These are phyloP conservation scores for Solanum sejunctum DNA, from an alignment of 257 asterid species.

Conservation along the genomic window DNA sequence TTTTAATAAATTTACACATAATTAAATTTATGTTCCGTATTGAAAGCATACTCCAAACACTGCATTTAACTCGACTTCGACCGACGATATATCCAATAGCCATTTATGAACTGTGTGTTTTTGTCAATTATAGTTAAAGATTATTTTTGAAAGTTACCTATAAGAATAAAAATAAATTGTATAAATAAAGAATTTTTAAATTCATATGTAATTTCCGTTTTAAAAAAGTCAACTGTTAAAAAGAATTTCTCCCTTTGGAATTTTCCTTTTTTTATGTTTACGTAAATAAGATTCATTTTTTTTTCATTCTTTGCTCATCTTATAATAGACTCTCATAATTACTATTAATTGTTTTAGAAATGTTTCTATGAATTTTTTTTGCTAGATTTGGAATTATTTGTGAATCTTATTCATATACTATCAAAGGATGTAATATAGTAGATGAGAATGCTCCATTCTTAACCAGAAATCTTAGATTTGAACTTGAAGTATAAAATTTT, in stretches of 20 bases:
- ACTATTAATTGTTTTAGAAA: not conserved
- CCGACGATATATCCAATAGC: not conserved
- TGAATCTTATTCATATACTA: not conserved
- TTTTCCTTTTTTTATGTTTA: not conserved
- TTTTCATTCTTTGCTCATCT: not conserved
- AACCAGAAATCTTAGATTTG: no score
- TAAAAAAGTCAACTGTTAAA: not conserved
- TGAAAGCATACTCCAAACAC: not conserved
- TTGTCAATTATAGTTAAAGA: not conserved
- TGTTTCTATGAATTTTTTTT: not conserved
- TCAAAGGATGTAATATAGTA: no score
- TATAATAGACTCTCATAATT: not conserved
- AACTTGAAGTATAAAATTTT: no score
- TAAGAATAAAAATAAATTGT: not conserved
- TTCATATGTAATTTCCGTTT: not conserved
- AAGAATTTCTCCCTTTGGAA: not conserved
- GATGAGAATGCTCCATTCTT: fast-evolving
- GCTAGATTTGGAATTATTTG: not conserved
- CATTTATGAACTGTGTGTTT: not conserved
- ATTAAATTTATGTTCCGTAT: not conserved
- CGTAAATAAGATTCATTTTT: not conserved
- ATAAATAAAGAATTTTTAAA: not conserved
- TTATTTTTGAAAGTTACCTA: not conserved
- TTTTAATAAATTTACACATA: not conserved
- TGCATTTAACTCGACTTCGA: not conserved